A percentile compares a stretch with the other conserved stretches of the same genome.
These are phyloP conservation scores for Naganishia vaughanmartiniae DNA, from an alignment of 768 basidiomycete genomes.

Conservation along the genomic window DNA sequence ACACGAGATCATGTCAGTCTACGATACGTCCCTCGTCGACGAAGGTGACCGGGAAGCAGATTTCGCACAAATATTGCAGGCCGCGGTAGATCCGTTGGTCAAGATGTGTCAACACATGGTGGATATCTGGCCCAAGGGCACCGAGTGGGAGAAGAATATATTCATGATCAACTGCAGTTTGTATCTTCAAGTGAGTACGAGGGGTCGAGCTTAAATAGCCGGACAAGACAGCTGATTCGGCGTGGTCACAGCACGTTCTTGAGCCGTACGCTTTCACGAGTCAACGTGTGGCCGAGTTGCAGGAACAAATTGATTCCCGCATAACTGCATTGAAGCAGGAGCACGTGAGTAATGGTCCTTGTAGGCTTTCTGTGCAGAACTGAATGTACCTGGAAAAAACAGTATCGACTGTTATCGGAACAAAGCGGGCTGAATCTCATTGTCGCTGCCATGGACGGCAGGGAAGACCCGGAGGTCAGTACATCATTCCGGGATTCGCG, in stretches of 20 bases:
- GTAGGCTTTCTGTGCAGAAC: neutral
- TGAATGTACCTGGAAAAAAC: slow-evolving; percentile 14
- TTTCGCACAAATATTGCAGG: slow-evolving; percentile 73
- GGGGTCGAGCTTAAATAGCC: neutral
- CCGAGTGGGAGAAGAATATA: slow-evolving; percentile 71
- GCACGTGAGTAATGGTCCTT: slow-evolving; percentile 64
- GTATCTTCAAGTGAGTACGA: slow-evolving; percentile 67
- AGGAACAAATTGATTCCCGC: slow-evolving; percentile 62
- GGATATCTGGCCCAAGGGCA: slow-evolving; percentile 53
- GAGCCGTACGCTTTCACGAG: slow-evolving; percentile 46
- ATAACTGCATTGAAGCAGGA: slow-evolving; percentile 69
- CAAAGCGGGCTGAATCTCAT: slow-evolving; percentile 55
- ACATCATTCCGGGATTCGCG: neutral
- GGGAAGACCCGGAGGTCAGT: slow-evolving; percentile 41
- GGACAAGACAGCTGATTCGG: neutral
- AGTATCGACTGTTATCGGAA: slow-evolving; percentile 53
- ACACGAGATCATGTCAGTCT: slow-evolving; percentile 83
- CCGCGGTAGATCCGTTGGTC: slow-evolving; percentile 79
- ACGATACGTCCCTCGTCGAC: slow-evolving; percentile 77
- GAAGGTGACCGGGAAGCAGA: slow-evolving; percentile 59
- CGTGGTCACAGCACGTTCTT: slow-evolving; percentile 42
- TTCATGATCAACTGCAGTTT: slow-evolving; percentile 83
- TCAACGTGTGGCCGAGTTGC: slow-evolving; percentile 59
- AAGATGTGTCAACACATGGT: slow-evolving; percentile 68
- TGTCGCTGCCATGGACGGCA: slow-evolving; percentile 50